Evolutionary conservation across 805 yeast species (phyloP).

Genomic region (Grigorovia humatica): DNA sequence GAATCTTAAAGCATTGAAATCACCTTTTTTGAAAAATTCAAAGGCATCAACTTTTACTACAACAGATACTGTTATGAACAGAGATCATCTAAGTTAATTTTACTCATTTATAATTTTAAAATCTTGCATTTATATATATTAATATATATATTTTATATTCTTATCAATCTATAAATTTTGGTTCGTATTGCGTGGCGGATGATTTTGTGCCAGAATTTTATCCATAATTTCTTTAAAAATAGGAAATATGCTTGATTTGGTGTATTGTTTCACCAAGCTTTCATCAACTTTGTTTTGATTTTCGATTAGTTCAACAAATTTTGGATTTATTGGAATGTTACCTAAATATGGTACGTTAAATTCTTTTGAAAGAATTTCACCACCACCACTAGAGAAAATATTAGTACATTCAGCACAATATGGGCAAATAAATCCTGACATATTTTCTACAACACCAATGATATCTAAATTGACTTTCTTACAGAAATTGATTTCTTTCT

Average conservation of each 20-base stretch:
- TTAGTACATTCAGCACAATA: conserved; percentile 86
- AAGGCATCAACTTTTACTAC: background rate
- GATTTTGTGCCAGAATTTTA: conserved; percentile 25
- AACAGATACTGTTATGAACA: background rate
- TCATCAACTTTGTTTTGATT: conserved; percentile 27
- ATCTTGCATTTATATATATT: background rate
- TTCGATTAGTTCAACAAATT: conserved; percentile 82
- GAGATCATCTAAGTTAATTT: background rate
- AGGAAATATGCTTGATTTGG: conserved; percentile 24
- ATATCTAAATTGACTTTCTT: conserved; percentile 69
- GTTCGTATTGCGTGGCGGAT: conserved; percentile 10
- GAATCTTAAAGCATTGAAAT: background rate
- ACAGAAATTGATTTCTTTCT: conserved; percentile 89
- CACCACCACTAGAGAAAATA: conserved; percentile 92
- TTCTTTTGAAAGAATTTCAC: conserved; percentile 54
- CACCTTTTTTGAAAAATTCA: background rate
- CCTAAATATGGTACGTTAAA: conserved; percentile 65
- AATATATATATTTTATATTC: background rate
- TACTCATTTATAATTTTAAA: background rate
- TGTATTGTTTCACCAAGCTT: conserved; percentile 31
- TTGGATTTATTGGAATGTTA: conserved; percentile 86
- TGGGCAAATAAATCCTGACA: conserved; percentile 96
- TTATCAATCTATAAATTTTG: background rate
- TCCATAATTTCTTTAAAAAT: conserved; percentile 39
- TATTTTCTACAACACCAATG: conserved; percentile 85